A percentile compares a stretch with the other conserved stretches of the same genome.
Evolutionary conservation across 441 rosid species (phyloP).

Genomic region (Capsella rubella): DNA sequence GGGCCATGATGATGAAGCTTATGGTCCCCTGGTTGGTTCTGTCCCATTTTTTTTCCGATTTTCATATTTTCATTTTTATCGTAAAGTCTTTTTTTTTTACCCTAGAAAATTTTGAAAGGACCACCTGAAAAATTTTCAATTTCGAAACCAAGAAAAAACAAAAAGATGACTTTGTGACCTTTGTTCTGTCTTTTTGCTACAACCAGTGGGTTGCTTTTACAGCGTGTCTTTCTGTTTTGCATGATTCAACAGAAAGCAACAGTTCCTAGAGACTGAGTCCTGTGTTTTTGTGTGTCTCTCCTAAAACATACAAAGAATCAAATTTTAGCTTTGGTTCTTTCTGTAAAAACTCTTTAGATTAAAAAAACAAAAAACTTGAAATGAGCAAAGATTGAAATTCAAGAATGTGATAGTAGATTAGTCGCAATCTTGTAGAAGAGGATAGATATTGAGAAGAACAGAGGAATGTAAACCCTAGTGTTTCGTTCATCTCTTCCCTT

Average conservation of each 20-base stretch:
- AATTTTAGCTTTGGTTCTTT: slow-evolving; percentile 21
- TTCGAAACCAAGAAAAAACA: slow-evolving; percentile 3
- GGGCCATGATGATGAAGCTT: slow-evolving; percentile 38
- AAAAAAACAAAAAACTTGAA: not conserved
- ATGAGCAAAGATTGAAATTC: not conserved
- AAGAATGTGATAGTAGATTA: slow-evolving; percentile 5
- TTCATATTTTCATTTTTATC: slow-evolving; percentile 9
- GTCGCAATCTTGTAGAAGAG: not conserved
- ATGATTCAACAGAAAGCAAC: slow-evolving; percentile 31
- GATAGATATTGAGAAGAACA: not conserved
- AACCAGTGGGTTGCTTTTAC: slow-evolving; percentile 34
- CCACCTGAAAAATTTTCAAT: slow-evolving; percentile 24
- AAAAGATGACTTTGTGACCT: slow-evolving; percentile 33
- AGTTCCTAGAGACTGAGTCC: slow-evolving; percentile 28
- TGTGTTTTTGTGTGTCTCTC: slow-evolving; percentile 27
- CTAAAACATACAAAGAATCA: slow-evolving; percentile 8
- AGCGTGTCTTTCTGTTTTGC: slow-evolving; percentile 37
- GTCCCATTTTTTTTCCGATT: not conserved
- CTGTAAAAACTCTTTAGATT: not conserved
- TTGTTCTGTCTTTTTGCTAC: slow-evolving; percentile 29
- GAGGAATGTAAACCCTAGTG: slow-evolving; percentile 4
- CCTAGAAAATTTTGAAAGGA: slow-evolving; percentile 20
- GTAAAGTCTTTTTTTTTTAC: slow-evolving; percentile 11
- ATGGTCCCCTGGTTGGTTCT: slow-evolving; percentile 25
- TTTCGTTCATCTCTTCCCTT: not conserved